Conservation (phyloP, 2,329 filamentous ascomycete genomes). For the Ophiostoma triangulosporum region DNA sequence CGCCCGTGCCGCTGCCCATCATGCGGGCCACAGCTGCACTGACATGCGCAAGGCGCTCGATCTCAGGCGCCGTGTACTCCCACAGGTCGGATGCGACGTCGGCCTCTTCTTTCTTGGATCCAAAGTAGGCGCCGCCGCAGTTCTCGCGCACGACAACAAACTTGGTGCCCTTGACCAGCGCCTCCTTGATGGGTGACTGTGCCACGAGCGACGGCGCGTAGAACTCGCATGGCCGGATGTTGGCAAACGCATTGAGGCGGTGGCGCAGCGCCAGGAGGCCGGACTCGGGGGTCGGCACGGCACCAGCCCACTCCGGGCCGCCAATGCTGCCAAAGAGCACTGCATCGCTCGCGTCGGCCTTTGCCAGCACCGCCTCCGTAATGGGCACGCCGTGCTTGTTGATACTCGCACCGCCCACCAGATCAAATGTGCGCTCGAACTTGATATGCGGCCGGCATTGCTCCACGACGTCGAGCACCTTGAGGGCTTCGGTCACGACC, state of each 20-base stretch:
- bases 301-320: constrained; percentile 32
- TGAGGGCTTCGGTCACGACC: constrained; percentile 31
- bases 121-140: constrained; percentile 37
- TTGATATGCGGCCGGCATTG: constrained; percentile 18
- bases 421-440: constrained; percentile 18
- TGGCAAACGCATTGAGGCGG: constrained; percentile 33
- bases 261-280: constrained; percentile 28
- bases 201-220: constrained; percentile 27
- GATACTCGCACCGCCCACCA: constrained; percentile 26
- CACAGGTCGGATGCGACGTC: constrained; percentile 34
- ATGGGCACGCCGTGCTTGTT: constrained; percentile 30
- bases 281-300: constrained; percentile 29
- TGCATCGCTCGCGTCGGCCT: constrained; percentile 27
- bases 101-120: constrained; percentile 29
- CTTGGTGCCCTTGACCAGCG: constrained; percentile 30
- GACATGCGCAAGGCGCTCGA: constrained; percentile 33
- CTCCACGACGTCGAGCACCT: constrained; percentile 30
- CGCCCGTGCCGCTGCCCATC: constrained; percentile 15
- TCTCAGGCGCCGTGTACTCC: constrained; percentile 30
- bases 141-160: constrained; percentile 38
- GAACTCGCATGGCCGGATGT: constrained; percentile 34
- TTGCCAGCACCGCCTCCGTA: constrained; percentile 29
- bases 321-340: constrained; percentile 34
- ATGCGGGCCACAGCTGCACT: constrained; percentile 30
- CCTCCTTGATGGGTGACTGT: constrained; percentile 27